A percentile compares a stretch with the other conserved stretches of the same genome.
Evolutionary conservation across 2,329 filamentous ascomycete genomes (phyloP).

Genomic region (Trichoderma atrobrunneum): DNA sequence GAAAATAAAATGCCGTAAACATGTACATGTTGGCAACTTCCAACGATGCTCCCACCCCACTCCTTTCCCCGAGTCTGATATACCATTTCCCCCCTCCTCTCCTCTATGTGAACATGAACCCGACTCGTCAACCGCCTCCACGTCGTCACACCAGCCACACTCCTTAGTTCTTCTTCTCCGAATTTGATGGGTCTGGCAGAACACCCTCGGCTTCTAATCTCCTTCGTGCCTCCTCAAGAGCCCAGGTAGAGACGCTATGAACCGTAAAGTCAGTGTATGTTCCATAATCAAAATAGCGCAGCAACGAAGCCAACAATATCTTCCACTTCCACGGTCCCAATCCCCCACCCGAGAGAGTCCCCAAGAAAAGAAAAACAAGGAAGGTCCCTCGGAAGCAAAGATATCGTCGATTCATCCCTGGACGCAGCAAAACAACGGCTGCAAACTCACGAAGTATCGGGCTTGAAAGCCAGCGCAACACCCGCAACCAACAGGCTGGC

Average conservation of each 20-base stretch:
- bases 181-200: slow-evolving; percentile 66
- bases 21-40: slow-evolving; percentile 32
- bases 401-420: not conserved
- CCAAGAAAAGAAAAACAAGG: not conserved
- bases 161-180: slow-evolving; percentile 51
- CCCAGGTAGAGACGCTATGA: slow-evolving; percentile 95
- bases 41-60: slow-evolving; percentile 21
- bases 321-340: not conserved
- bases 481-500: slow-evolving; percentile 70
- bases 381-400: not conserved
- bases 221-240: slow-evolving; percentile 91
- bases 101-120: slow-evolving; percentile 17
- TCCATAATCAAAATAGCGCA: slow-evolving; percentile 28
- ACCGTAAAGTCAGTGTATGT: slow-evolving; percentile 30
- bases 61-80: slow-evolving; percentile 20
- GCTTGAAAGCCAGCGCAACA: slow-evolving; percentile 91
- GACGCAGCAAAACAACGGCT: not conserved
- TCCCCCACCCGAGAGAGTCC: not conserved
- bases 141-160: slow-evolving; percentile 7
- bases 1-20: slow-evolving; percentile 32
- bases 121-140: not conserved
- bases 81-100: slow-evolving; percentile 17
- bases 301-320: slow-evolving; percentile 16
- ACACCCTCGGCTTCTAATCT: slow-evolving; percentile 95
- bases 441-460: slow-evolving; percentile 88